These are phyloP conservation scores for Lotus japonicus DNA, from an alignment of 306 rosid genomes.

Conservation along the genomic window DNA sequence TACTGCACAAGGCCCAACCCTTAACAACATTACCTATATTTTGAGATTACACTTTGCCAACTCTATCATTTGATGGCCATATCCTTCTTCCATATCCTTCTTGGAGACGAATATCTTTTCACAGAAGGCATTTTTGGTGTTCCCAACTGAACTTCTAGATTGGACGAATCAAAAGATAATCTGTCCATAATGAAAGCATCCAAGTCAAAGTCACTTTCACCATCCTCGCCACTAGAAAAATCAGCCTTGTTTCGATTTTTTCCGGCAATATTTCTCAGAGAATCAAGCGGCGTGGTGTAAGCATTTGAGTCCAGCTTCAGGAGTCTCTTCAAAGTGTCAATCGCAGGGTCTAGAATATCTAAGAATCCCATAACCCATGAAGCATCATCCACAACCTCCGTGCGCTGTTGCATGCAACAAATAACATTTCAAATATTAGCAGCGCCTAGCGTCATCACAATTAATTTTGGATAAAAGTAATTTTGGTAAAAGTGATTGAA, in stretches of 20 bases:
- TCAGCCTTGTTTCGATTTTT: constrained; percentile 19
- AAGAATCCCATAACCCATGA: constrained; percentile 91
- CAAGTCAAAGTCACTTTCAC: constrained; percentile 46
- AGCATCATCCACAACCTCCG: constrained; percentile 94
- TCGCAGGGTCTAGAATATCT: constrained; percentile 86
- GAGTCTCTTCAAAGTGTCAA: constrained; percentile 70
- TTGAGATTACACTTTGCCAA: constrained; percentile 12
- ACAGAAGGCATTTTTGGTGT: constrained; percentile 22
- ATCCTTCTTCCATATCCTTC: constrained; percentile 50
- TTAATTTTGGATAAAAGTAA: no score
- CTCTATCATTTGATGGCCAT: constrained; percentile 34
- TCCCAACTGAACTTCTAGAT: constrained; percentile 54
- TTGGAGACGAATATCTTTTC: constrained; percentile 30
- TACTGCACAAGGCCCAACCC: constrained; percentile 20
- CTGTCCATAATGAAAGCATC: constrained; percentile 59
- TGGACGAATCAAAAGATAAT: constrained; percentile 59
- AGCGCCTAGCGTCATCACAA: background rate
- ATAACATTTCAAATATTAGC: constrained; percentile 11
- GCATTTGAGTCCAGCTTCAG: constrained; percentile 56
- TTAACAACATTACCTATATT: constrained; percentile 9
- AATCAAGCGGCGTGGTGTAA: constrained; percentile 22
- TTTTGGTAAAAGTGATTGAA: no score
- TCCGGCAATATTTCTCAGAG: constrained; percentile 25
- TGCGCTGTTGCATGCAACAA: constrained; percentile 56
- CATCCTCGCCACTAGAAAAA: constrained; percentile 9